Evolutionary conservation across 176 grass and related monocot genomes (phyloP).

Genomic region (Alloteropsis semialata): DNA sequence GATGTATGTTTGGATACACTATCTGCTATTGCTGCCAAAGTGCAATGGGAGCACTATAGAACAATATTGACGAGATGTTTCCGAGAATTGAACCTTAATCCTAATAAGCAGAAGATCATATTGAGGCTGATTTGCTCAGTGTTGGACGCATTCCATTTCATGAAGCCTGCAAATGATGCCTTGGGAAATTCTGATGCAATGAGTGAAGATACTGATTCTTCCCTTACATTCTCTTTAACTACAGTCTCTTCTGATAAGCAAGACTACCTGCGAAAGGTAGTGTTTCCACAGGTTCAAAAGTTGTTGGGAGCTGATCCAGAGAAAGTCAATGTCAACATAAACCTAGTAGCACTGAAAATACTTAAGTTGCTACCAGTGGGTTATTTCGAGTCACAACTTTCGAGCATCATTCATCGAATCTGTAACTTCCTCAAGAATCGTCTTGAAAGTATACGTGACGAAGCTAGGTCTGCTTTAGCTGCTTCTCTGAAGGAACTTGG

Average conservation of each 20-base stretch:
- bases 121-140: constrained; percentile 78
- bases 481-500: constrained; percentile 92
- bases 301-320: constrained; percentile 66
- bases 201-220: constrained; percentile 28
- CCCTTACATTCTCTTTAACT: constrained; percentile 34
- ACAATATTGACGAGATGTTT: constrained; percentile 77
- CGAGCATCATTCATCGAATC: constrained; percentile 76
- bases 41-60: constrained; percentile 89
- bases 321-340: constrained; percentile 84
- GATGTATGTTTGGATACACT: constrained; percentile 83
- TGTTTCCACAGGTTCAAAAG: constrained; percentile 72
- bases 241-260: constrained; percentile 53
- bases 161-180: constrained; percentile 23
- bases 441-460: constrained; percentile 86
- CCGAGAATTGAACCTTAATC: constrained; percentile 58
- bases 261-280: constrained; percentile 70
- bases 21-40: constrained; percentile 64
- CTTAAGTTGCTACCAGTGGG: constrained; percentile 82
- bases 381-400: constrained; percentile 82
- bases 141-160: constrained; percentile 79
- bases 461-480: constrained; percentile 82
- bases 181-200: constrained; percentile 23
- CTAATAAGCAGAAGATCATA: constrained; percentile 84
- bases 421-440: constrained; percentile 90
- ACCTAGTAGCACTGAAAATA: constrained; percentile 86